phyloP scores from a whole-genome alignment of 2,329 filamentous ascomycete species.

The Aspergillus sp. region DNA sequence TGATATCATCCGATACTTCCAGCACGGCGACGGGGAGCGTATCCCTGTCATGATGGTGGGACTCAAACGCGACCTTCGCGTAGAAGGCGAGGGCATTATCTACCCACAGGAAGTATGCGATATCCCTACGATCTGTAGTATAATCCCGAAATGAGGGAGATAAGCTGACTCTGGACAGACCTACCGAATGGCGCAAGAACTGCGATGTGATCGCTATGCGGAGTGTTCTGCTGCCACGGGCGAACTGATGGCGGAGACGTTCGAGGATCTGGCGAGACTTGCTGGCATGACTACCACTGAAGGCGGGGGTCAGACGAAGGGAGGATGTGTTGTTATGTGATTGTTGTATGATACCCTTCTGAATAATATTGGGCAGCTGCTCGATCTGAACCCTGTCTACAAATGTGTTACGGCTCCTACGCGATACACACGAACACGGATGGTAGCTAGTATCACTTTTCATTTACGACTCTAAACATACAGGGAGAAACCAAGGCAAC shows the following conservation, averaged over 20 bases:
- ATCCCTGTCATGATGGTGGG: constrained; percentile 60
- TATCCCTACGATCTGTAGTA: constrained; percentile 16
- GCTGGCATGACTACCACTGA: constrained; percentile 58
- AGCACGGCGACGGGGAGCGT: constrained; percentile 39
- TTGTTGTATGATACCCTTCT: constrained; percentile 12
- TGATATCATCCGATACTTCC: constrained; percentile 50
- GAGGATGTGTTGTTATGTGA: constrained; percentile 43
- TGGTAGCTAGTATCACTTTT: constrained; percentile 34
- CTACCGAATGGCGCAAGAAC: constrained; percentile 58
- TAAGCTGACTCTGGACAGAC: constrained; percentile 33
- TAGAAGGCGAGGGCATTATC: constrained; percentile 43
- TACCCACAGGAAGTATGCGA: constrained; percentile 41
- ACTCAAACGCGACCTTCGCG: constrained; percentile 56
- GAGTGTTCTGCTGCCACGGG: constrained; percentile 62
- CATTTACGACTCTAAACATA: constrained; percentile 39
- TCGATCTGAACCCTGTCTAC: neutral
- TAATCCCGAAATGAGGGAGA: constrained; percentile 20
- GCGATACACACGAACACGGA: constrained; percentile 10
- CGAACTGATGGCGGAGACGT: constrained; percentile 57
- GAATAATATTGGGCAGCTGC: neutral
- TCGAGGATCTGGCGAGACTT: constrained; percentile 59
- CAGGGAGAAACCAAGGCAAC: constrained; percentile 63
- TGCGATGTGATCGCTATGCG: constrained; percentile 61
- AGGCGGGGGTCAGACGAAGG: constrained; percentile 49
- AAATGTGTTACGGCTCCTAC: neutral